A percentile compares a stretch with the other conserved stretches of the same genome.
These are phyloP conservation scores for Claviceps sp. DNA, from an alignment of 2,329 filamentous ascomycete species.

Conservation along the genomic window DNA sequence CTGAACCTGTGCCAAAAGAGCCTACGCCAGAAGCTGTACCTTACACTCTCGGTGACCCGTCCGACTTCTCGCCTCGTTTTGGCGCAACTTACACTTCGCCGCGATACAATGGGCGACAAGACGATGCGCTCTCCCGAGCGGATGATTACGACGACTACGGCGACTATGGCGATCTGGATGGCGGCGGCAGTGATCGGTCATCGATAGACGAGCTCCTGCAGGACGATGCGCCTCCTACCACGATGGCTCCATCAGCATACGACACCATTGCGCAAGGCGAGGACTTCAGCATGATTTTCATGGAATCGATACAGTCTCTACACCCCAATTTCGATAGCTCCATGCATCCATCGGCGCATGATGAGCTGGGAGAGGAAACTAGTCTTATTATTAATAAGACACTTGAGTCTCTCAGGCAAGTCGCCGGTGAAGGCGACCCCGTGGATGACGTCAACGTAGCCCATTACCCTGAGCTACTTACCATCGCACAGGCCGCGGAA, in stretches of 20 bases:
- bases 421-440: conserved; percentile 6
- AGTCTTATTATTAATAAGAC: conserved; percentile 43
- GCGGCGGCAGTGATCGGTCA: conserved; percentile 20
- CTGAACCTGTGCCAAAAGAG: conserved; percentile 27
- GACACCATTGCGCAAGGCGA: conserved; percentile 37
- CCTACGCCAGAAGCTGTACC: conserved; percentile 20
- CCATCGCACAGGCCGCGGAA: conserved; percentile 2
- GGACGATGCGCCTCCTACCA: conserved; percentile 5
- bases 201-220: conserved; percentile 17
- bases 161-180: conserved; percentile 10
- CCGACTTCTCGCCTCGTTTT: conserved; percentile 7
- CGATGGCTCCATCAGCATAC: conserved; percentile 13
- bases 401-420: conserved; percentile 34
- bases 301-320: conserved; percentile 39
- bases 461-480: conserved; percentile 1
- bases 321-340: conserved; percentile 26
- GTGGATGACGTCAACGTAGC: conserved; percentile 1
- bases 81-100: conserved; percentile 1
- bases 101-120: conserved; percentile 1
- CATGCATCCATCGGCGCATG: conserved; percentile 19
- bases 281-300: conserved; percentile 47
- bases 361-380: conserved; percentile 42
- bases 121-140: conserved; percentile 9
- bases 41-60: neutral
- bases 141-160: conserved; percentile 14